phyloP scores from a whole-genome alignment of 805 yeast species.

The Metschnikowia shivogae region DNA sequence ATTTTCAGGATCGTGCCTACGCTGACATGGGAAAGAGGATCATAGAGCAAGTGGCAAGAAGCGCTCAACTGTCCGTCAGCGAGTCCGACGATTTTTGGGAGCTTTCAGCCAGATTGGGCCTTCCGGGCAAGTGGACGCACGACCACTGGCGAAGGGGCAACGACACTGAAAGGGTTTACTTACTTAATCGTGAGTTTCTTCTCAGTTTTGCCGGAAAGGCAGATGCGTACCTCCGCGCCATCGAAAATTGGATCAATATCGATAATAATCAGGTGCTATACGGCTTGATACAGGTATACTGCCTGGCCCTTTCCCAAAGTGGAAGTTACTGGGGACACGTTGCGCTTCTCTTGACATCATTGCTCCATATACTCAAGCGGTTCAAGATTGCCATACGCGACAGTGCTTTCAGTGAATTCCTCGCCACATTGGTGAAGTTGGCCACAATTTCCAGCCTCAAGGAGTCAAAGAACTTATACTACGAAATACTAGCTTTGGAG shows the following conservation, averaged over 20 bases:
- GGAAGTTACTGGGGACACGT: conserved; percentile 29
- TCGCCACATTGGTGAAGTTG: conserved; percentile 18
- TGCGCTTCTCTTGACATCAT: conserved; percentile 21
- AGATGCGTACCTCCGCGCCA: conserved; percentile 13
- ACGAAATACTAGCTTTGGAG: conserved; percentile 6
- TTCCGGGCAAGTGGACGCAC: conserved; percentile 22
- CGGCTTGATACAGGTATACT: conserved; percentile 28
- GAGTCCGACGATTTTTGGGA: conserved; percentile 17
- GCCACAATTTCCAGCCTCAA: conserved; percentile 3
- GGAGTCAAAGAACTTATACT: conserved; percentile 2
- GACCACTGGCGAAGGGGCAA: conserved; percentile 23
- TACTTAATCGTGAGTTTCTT: conserved; percentile 25
- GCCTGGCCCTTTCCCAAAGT: conserved; percentile 18
- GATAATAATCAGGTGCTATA: conserved; percentile 22
- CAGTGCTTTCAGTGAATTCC: conserved; percentile 21
- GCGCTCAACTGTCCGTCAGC: conserved; percentile 11
- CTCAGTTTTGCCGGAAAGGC: conserved; percentile 20
- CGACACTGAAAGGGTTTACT: conserved; percentile 21
- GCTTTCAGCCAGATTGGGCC: conserved; percentile 26
- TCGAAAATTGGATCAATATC: conserved; percentile 23
- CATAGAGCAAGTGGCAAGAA: conserved; percentile 22
- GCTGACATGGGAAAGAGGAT: conserved; percentile 28
- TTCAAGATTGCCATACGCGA: conserved; percentile 21
- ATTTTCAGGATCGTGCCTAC: conserved; percentile 21
- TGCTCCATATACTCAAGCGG: conserved; percentile 12